phyloP scores from a whole-genome alignment of 768 basidiomycete species.

The Daedaleopsis sinensis region DNA sequence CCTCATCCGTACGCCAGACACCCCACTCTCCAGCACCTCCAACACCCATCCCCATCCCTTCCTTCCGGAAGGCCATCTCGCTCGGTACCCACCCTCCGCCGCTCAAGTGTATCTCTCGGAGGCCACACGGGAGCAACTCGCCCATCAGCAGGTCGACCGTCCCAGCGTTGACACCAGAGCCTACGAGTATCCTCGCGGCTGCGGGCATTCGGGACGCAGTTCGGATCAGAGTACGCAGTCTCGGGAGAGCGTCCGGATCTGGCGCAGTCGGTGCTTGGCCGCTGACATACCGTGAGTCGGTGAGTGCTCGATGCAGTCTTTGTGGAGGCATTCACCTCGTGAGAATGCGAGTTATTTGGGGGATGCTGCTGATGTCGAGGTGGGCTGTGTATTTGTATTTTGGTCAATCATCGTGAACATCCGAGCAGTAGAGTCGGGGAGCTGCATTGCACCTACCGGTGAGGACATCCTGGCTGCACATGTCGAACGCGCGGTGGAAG shows the following conservation, averaged over 20 bases:
- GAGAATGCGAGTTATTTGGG: conserved; percentile 73
- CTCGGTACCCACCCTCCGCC: conserved; percentile 67
- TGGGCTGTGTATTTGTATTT: too few relatives aligned
- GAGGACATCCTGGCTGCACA: conserved; percentile 53
- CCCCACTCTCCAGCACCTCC: conserved; percentile 61
- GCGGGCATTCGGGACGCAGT: conserved; percentile 16
- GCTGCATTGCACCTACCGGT: conserved; percentile 48
- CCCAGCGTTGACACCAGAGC: conserved; percentile 69
- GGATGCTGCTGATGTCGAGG: conserved; percentile 53
- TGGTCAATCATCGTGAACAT: neutral
- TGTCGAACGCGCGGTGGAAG: conserved; percentile 81
- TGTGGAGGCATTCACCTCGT: conserved; percentile 57
- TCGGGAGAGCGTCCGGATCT: conserved; percentile 20
- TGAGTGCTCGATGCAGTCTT: neutral
- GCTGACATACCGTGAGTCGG: conserved; percentile 34
- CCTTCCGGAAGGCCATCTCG: conserved; percentile 50
- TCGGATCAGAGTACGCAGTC: conserved; percentile 24
- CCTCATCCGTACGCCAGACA: conserved; percentile 65
- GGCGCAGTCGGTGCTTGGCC: conserved; percentile 52
- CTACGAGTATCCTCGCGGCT: conserved; percentile 62
- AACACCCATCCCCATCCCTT: conserved; percentile 71
- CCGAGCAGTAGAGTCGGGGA: neutral
- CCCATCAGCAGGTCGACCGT: conserved; percentile 55
- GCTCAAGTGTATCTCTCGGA: conserved; percentile 76
- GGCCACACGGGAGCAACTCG: conserved; percentile 54